Evolutionary conservation across 176 grass and related monocot species (phyloP), one percentile per base, ranked within the genome.

Genomic region (Aegilops longissima): DNA sequence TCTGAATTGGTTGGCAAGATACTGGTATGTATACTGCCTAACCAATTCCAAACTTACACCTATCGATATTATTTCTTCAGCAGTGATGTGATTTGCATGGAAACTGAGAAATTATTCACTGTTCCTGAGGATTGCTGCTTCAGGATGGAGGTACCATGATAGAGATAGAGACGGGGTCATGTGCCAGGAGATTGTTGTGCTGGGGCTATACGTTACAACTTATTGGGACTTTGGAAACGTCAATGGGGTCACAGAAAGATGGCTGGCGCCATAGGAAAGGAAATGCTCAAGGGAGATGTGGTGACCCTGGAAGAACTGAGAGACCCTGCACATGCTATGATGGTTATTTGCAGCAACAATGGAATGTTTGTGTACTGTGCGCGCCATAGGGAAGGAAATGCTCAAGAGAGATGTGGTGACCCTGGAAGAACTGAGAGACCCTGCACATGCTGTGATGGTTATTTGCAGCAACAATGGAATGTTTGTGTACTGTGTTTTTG

Each of bases 1-100:
- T 52, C 73, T 52, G 24, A 76, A 76, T 76, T 52, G 14, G 44
- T 52, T 76, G 47, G 68, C 6, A 51, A 75, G 44, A 76, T 76
- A 76, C 25, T 20, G 16, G 45, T 76, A 54, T 76, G 45, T 33
- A 27, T 27, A 27, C 27, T 27, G 27, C 27, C 27, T 27, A 27
- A 27, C 27, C 27, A 27, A 27, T 56, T 77, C 47, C 30, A 76
- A 47, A 18, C 45, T 54, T 76, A 71, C 34, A 40, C 11, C 18
- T 71, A 72, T 40, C 9, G n/a, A 72, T 72, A 72, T 39, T 21
- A 72, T 72, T 13, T 40, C 69, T 42, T 59, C 20, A 21, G 56
- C 18, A 59, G 56, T 59, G 56, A 59, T 59, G 20, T 20, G 20
- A 59, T 59, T 59, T 59, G 56, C 10, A 72, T 42, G 36, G 36